These are phyloP conservation scores for Plasmodium knowlesi DNA, from an alignment of 169 alveolate genomes.

Conservation along the genomic window DNA sequence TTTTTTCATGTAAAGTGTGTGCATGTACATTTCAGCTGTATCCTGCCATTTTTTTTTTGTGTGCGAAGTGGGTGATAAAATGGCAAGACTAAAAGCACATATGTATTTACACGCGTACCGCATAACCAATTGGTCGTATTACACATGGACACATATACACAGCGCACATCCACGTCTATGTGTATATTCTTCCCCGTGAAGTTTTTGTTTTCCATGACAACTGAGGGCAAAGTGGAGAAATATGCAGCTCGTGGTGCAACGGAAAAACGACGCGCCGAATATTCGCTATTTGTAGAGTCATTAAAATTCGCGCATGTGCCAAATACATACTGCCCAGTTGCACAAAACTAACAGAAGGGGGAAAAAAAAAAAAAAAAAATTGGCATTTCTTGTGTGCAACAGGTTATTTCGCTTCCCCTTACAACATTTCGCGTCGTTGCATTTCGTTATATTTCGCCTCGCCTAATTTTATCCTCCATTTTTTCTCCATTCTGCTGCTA, in stretches of 20 bases:
- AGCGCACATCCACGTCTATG: background rate
- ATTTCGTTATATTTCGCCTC: background rate
- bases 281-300: background rate
- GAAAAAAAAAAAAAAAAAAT: background rate
- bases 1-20: constrained; percentile 36
- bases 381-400: constrained; percentile 22
- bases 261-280: background rate
- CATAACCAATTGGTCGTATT: background rate
- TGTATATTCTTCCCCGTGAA: background rate
- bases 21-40: constrained; percentile 40
- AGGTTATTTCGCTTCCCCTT: background rate
- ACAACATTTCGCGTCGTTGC: background rate
- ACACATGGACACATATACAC: background rate
- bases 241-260: background rate
- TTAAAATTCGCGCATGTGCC: background rate
- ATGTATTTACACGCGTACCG: constrained; percentile 2
- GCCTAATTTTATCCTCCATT: background rate
- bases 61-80: constrained; percentile 23
- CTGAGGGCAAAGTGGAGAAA: background rate
- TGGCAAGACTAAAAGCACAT: background rate
- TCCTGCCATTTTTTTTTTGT: constrained; percentile 16
- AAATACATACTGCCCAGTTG: background rate
- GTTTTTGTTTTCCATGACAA: background rate
- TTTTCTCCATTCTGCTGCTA: background rate
- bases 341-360: background rate